A percentile compares a stretch with the other conserved stretches of the same genome.
Conservation (phyloP, 768 basidiomycete genomes). For the Tricholoma sp. region DNA sequence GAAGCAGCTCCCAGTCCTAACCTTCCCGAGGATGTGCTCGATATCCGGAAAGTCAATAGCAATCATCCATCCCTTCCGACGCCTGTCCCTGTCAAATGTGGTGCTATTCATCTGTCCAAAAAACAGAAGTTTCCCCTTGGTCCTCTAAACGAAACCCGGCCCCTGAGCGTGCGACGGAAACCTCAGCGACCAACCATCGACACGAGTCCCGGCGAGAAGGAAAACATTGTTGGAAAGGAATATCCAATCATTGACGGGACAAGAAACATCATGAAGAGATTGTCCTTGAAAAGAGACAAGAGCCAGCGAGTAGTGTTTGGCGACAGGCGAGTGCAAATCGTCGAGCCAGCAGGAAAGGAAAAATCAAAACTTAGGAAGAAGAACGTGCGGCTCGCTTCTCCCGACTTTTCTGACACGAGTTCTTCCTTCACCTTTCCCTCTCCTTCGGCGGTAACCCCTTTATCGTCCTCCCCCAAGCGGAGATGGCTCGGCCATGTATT, state of each 20-base stretch:
- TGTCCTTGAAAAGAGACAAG: slow-evolving; percentile 39
- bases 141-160: slow-evolving; percentile 30
- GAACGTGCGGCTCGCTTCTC: slow-evolving; percentile 24
- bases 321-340: slow-evolving; percentile 42
- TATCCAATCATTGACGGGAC: slow-evolving; percentile 11
- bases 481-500: slow-evolving; percentile 89
- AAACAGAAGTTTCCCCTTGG: slow-evolving; percentile 2
- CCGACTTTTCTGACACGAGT: slow-evolving; percentile 41
- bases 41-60: neutral
- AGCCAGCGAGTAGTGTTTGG: slow-evolving; percentile 21
- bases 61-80: slow-evolving; percentile 11
- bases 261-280: slow-evolving; percentile 31
- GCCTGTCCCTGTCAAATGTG: slow-evolving; percentile 6
- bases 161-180: slow-evolving; percentile 41
- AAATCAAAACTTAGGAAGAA: slow-evolving; percentile 34
- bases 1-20: slow-evolving; percentile 12
- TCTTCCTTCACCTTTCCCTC: slow-evolving; percentile 31
- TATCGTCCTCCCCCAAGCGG: slow-evolving; percentile 44
- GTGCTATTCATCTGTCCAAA: neutral
- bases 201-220: slow-evolving; percentile 42
- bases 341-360: slow-evolving; percentile 36
- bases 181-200: slow-evolving; percentile 19
- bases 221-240: slow-evolving; percentile 36
- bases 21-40: slow-evolving; percentile 7
- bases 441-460: slow-evolving; percentile 30